Evolutionary conservation across 2,329 filamentous ascomycete genomes (phyloP).

Genomic region (Aspergillus versicolor): DNA sequence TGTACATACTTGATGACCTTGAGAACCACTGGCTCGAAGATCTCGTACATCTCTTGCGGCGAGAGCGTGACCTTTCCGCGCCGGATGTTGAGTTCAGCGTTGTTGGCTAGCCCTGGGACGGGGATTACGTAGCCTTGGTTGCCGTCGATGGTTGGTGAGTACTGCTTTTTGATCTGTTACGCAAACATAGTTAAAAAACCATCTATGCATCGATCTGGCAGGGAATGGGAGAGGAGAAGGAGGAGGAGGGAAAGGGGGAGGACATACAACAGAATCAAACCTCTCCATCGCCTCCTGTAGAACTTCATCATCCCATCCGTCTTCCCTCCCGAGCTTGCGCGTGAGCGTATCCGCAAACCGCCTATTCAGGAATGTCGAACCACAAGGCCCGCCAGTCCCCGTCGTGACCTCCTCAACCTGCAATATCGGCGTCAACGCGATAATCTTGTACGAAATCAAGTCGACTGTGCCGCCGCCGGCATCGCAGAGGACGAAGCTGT

Average conservation of each 20-base stretch:
- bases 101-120: constrained; percentile 24
- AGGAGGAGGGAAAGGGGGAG: too few species aligned
- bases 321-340: constrained; percentile 8
- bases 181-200: too few species aligned
- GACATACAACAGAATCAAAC: constrained; percentile 23
- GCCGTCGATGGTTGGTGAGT: constrained; percentile 19
- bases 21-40: constrained; percentile 24
- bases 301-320: constrained; percentile 25
- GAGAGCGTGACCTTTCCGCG: constrained; percentile 22
- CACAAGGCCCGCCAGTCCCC: constrained; percentile 26
- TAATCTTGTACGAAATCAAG: constrained; percentile 30
- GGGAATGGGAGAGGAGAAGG: too few species aligned
- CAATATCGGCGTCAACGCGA: constrained; percentile 21
- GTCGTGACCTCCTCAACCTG: constrained; percentile 25
- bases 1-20: constrained; percentile 19
- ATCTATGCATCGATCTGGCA: too few species aligned
- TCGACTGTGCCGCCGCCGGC: constrained; percentile 31
- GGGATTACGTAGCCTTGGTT: constrained; percentile 21
- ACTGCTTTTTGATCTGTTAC: constrained; percentile 18
- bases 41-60: constrained; percentile 15
- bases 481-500: constrained; percentile 29
- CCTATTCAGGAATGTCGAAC: constrained; percentile 30
- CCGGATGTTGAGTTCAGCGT: constrained; percentile 16
- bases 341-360: constrained; percentile 25
- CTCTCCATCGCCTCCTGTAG: constrained; percentile 24